Conservation (phyloP, 306 rosid genomes). For the Cicer judaicum region DNA sequence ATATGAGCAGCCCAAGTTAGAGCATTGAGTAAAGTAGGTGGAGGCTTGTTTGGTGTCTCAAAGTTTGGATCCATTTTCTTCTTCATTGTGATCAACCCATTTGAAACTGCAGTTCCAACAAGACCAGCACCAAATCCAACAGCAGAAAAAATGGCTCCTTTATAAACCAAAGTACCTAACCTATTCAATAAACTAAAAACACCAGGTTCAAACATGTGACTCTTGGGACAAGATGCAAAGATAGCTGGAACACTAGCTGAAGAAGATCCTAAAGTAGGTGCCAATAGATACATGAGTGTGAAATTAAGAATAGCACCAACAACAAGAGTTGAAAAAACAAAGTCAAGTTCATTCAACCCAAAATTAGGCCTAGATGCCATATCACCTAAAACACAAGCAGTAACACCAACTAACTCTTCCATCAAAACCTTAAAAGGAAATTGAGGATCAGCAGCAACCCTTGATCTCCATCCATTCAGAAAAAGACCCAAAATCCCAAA, state of each 20-base stretch:
- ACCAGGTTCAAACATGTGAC: conserved; percentile 95
- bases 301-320: conserved; percentile 88
- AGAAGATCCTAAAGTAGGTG: conserved; percentile 66
- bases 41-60: conserved; percentile 79
- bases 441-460: conserved; percentile 91
- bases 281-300: conserved; percentile 85
- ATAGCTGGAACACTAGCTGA: conserved; percentile 39
- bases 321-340: conserved; percentile 91
- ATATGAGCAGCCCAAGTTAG: conserved; percentile 86
- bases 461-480: conserved; percentile 77
- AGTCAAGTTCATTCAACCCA: conserved; percentile 87
- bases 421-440: conserved; percentile 89
- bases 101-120: conserved; percentile 69
- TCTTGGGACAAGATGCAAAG: conserved; percentile 66
- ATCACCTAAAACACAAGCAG: conserved; percentile 79
- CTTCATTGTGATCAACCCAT: conserved; percentile 68
- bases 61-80: conserved; percentile 84
- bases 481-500: conserved; percentile 66
- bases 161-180: conserved; percentile 70
- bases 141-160: conserved; percentile 65
- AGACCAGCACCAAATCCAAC: conserved; percentile 85
- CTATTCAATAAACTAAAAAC: conserved; percentile 53
- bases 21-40: conserved; percentile 75
- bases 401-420: conserved; percentile 90
- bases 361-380: conserved; percentile 95